phyloP scores from a whole-genome alignment of 495 filamentous ascomycete genomes.

The Elaphomyces granulatus region DNA sequence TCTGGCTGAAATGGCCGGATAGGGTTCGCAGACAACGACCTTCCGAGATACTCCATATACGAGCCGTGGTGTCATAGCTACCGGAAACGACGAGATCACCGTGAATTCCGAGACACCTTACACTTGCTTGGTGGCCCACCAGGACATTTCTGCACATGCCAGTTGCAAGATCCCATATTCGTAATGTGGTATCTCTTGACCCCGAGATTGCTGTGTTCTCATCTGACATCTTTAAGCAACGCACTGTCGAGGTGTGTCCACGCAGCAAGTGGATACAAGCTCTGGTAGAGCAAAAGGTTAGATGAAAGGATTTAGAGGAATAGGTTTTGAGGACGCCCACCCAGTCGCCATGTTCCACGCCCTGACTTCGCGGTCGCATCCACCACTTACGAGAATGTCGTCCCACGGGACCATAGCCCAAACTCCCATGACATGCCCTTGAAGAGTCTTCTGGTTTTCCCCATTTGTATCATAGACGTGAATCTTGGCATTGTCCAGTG shows the following conservation, averaged over 20 bases:
- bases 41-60: slow-evolving; percentile 93
- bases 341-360: slow-evolving; percentile 96
- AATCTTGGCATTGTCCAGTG: slow-evolving; percentile 95
- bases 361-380: slow-evolving; percentile 90
- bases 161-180: slow-evolving; percentile 85
- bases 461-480: slow-evolving; percentile 94
- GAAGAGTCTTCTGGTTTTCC: slow-evolving; percentile 70
- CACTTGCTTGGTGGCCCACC: slow-evolving; percentile 90
- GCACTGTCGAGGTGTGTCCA: slow-evolving; percentile 91
- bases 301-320: slow-evolving; percentile 1
- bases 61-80: slow-evolving; percentile 92
- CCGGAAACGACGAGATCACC: slow-evolving; percentile 92
- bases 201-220: slow-evolving; percentile 87
- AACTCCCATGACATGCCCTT: slow-evolving; percentile 96
- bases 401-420: slow-evolving; percentile 99
- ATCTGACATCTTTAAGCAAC: slow-evolving; percentile 96
- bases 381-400: slow-evolving; percentile 87
- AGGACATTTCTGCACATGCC: slow-evolving; percentile 84
- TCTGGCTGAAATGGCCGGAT: slow-evolving; percentile 95
- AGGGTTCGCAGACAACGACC: slow-evolving; percentile 81
- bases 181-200: slow-evolving; percentile 83
- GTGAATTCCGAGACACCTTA: slow-evolving; percentile 88
- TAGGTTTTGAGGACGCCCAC: slow-evolving; percentile 35
- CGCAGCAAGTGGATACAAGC: slow-evolving; percentile 68
- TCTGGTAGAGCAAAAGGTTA: slow-evolving; percentile 21